A percentile compares a stretch with the other conserved stretches of the same genome.
Conservation (phyloP, 768 basidiomycete species). For the Trametes villosa region DNA sequence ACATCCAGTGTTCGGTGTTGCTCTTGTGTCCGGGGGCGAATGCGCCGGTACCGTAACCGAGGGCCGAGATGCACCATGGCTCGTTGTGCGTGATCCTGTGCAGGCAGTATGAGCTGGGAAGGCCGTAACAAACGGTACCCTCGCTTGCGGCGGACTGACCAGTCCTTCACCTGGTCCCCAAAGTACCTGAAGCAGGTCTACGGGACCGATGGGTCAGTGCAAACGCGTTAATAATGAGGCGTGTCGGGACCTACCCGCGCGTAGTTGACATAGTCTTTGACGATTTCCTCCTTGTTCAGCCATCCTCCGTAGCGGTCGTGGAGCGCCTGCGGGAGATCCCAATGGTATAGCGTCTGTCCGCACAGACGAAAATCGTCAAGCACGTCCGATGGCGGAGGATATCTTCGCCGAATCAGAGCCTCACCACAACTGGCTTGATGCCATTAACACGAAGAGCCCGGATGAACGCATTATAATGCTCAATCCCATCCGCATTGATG, state of each 20-base stretch:
- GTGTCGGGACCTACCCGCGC: constrained; percentile 37
- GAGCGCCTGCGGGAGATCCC: constrained; percentile 57
- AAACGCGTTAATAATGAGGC: background rate
- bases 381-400: background rate
- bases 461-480: constrained; percentile 50
- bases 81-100: constrained; percentile 55
- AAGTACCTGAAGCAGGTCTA: constrained; percentile 50
- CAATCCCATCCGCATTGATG: constrained; percentile 49
- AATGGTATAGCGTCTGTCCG: constrained; percentile 50
- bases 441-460: constrained; percentile 48
- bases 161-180: constrained; percentile 54
- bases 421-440: constrained; percentile 49
- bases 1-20: constrained; percentile 77
- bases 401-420: constrained; percentile 14
- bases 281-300: constrained; percentile 51
- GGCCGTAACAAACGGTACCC: too few species aligned
- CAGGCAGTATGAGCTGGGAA: too few species aligned
- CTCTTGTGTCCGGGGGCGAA: constrained; percentile 58
- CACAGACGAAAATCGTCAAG: background rate
- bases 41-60: constrained; percentile 46
- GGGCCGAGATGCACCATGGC: constrained; percentile 46
- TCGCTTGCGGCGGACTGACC: constrained; percentile 39
- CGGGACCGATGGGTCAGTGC: background rate
- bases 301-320: constrained; percentile 54
- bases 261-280: constrained; percentile 51